Evolutionary conservation across 2,329 filamentous ascomycete genomes (phyloP).

Genomic region (Lasiodiplodia hormozganensis): DNA sequence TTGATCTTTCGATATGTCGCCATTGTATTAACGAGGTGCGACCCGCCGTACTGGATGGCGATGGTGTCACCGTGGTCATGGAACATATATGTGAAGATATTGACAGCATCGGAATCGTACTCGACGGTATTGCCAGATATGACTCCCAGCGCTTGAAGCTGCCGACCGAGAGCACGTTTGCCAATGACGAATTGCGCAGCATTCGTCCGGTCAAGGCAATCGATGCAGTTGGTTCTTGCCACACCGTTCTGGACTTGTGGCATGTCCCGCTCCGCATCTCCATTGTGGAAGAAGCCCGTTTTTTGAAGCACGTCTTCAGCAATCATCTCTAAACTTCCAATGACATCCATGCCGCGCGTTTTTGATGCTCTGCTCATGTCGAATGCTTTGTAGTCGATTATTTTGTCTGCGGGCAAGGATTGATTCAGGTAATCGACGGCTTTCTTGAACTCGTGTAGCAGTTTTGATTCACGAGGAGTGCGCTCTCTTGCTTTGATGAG

Average conservation of each 20-base stretch:
- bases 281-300: conserved; percentile 96
- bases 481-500: conserved; percentile 86
- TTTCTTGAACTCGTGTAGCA: conserved; percentile 84
- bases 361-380: conserved; percentile 98
- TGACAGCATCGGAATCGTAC: conserved; percentile 95
- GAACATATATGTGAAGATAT: conserved; percentile 97
- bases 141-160: conserved; percentile 89
- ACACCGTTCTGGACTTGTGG: conserved; percentile 86
- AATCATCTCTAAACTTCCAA: conserved; percentile 86
- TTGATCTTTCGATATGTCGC: conserved; percentile 99
- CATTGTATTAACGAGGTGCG: conserved; percentile 98
- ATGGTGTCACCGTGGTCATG: conserved; percentile 98
- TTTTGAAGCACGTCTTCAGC: conserved; percentile 84
- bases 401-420: conserved; percentile 81
- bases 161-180: conserved; percentile 89
- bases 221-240: conserved; percentile 95
- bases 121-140: conserved; percentile 79
- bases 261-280: conserved; percentile 70
- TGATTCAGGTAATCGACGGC: conserved; percentile 94
- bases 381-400: conserved; percentile 93
- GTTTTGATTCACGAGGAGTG: conserved; percentile 87
- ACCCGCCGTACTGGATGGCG: conserved; percentile 95
- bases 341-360: conserved; percentile 88
- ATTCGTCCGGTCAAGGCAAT: conserved; percentile 96
- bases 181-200: conserved; percentile 98